A percentile compares a stretch with the other conserved stretches of the same genome.
Evolutionary conservation across 495 filamentous ascomycete genomes (phyloP).

Genomic region (Aspergillus campestris): DNA sequence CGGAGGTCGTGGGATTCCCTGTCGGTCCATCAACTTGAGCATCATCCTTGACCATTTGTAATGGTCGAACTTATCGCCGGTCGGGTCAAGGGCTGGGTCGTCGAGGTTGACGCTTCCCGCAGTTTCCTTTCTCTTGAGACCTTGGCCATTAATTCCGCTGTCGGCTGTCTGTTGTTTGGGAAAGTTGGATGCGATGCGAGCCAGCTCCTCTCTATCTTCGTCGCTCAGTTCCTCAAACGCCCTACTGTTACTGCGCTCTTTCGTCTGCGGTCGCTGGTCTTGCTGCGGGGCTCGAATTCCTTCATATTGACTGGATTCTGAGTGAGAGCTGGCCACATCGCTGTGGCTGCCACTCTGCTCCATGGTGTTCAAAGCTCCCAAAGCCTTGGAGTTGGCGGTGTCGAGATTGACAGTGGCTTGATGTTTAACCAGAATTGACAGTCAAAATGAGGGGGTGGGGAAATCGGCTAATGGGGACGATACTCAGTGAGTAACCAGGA

Average conservation of each 20-base stretch:
- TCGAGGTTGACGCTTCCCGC: conserved; percentile 33
- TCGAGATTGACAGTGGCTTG: no score
- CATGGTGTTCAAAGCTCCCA: conserved; percentile 7
- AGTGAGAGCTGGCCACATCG: not conserved
- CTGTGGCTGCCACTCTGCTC: conserved; percentile 3
- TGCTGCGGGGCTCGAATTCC: conserved; percentile 6
- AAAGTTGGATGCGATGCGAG: conserved; percentile 32
- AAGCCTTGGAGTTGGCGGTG: no score
- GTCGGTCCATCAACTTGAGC: conserved; percentile 32
- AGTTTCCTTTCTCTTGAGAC: conserved; percentile 34
- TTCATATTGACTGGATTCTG: conserved; percentile 12
- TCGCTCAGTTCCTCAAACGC: conserved; percentile 29
- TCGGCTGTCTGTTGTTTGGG: conserved; percentile 20
- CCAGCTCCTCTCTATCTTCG: conserved; percentile 27
- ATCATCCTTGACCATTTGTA: conserved; percentile 49
- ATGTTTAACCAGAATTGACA: no score
- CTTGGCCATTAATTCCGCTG: conserved; percentile 14
- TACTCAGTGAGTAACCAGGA: no score
- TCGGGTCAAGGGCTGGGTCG: conserved; percentile 49
- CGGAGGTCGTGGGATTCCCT: conserved; percentile 30
- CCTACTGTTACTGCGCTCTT: conserved; percentile 13
- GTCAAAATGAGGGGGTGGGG: no score
- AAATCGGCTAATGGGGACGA: no score
- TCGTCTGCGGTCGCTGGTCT: conserved; percentile 11
- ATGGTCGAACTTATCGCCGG: conserved; percentile 46